A percentile compares a stretch with the other conserved stretches of the same genome.
These are phyloP conservation scores for Hura crepitans DNA, from an alignment of 441 rosid genomes.

Conservation along the genomic window DNA sequence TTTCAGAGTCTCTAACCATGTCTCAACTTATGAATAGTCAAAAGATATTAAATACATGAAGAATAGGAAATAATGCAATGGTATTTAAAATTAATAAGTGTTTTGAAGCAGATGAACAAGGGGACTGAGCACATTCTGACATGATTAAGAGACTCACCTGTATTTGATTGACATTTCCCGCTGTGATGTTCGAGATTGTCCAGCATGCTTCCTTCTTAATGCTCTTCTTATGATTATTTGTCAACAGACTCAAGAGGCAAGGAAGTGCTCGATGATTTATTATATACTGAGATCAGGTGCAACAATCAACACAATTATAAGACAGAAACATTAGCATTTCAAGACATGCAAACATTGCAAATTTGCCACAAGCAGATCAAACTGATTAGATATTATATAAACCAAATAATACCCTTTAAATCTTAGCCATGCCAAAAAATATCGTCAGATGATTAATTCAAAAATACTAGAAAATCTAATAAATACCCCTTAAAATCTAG, in stretches of 20 bases:
- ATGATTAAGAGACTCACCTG: slow-evolving; percentile 39
- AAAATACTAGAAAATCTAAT: not conserved
- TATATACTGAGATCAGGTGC: slow-evolving; percentile 32
- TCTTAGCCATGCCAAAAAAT: not conserved
- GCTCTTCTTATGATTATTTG: slow-evolving; percentile 61
- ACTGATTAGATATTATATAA: too few relatives aligned
- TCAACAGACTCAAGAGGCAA: slow-evolving; percentile 55
- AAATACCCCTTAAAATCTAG: not conserved
- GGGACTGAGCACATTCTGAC: slow-evolving; percentile 27
- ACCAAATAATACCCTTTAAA: not conserved
- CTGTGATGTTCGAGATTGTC: slow-evolving; percentile 91
- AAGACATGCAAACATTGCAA: not conserved
- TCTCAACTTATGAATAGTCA: slow-evolving; percentile 4
- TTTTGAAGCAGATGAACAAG: slow-evolving; percentile 40
- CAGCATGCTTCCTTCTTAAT: slow-evolving; percentile 87
- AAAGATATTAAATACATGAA: not conserved
- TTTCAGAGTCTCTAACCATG: not conserved
- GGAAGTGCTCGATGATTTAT: slow-evolving; percentile 61
- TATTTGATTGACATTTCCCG: slow-evolving; percentile 80
- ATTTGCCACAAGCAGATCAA: not conserved
- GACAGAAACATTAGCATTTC: not conserved
- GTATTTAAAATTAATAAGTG: slow-evolving; percentile 22
- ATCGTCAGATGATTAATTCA: not conserved
- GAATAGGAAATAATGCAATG: not conserved
- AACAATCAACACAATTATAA: not conserved